Conservation (phyloP, 1,284 basidiomycete genomes). For the Rhizoctonia solani region DNA sequence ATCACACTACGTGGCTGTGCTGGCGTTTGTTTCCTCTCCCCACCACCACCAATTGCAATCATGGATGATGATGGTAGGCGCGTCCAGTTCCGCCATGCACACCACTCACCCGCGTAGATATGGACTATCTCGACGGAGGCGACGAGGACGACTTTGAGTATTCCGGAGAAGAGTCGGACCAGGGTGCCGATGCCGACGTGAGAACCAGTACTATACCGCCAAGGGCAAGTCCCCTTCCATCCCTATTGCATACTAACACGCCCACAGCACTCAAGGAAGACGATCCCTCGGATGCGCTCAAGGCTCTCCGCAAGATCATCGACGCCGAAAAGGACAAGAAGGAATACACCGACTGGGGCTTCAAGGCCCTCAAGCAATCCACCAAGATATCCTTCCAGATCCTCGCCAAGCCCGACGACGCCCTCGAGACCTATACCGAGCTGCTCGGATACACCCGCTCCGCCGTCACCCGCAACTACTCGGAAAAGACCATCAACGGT, state of each 20-base stretch:
- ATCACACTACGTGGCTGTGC: constrained; percentile 24
- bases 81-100: too few relatives aligned
- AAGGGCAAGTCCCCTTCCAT: constrained; percentile 67
- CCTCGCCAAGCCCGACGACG: constrained; percentile 78
- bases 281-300: constrained; percentile 84
- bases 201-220: constrained; percentile 98
- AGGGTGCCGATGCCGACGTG: constrained; percentile 88
- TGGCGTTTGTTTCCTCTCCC: not conserved
- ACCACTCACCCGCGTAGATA: constrained; percentile 49
- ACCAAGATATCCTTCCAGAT: constrained; percentile 91
- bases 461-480: constrained; percentile 87
- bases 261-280: constrained; percentile 86
- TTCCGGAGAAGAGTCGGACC: constrained; percentile 85
- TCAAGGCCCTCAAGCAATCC: constrained; percentile 97
- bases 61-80: constrained; percentile 76
- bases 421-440: constrained; percentile 82
- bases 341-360: constrained; percentile 86
- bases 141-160: constrained; percentile 91
- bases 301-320: constrained; percentile 85
- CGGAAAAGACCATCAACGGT: constrained; percentile 98
- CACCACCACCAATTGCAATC: not conserved
- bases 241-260: not conserved
- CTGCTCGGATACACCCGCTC: constrained; percentile 92
- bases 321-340: constrained; percentile 82
- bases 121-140: constrained; percentile 85